These are phyloP conservation scores for Fusarium chaquense DNA, from an alignment of 2,329 filamentous ascomycete genomes.

Conservation along the genomic window DNA sequence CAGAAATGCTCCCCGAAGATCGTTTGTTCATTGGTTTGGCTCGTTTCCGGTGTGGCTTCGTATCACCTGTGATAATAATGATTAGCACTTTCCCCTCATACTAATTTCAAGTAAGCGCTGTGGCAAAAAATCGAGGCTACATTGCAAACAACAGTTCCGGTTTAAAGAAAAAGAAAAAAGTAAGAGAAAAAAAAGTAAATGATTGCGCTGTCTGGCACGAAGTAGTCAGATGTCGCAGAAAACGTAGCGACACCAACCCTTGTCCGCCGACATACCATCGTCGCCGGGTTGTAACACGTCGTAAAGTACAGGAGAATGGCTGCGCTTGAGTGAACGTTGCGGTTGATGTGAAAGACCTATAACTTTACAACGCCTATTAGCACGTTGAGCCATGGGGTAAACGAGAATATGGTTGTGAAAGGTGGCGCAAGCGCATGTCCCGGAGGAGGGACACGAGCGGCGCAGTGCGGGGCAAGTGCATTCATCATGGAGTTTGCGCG, in stretches of 20 bases:
- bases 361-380: constrained; percentile 42
- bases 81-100: constrained; percentile 36
- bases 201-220: constrained; percentile 32
- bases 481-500: constrained; percentile 31
- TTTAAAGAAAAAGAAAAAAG: neutral
- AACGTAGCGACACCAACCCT: constrained; percentile 53
- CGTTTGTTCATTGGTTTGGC: constrained; percentile 73
- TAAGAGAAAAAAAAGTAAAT: constrained; percentile 18
- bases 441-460: constrained; percentile 11
- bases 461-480: constrained; percentile 33
- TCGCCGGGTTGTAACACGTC: constrained; percentile 67
- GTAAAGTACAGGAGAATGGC: constrained; percentile 78
- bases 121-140: constrained; percentile 48
- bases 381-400: constrained; percentile 29
- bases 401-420: constrained; percentile 4
- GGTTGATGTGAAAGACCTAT: constrained; percentile 64
- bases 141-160: constrained; percentile 47
- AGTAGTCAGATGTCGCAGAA: constrained; percentile 44
- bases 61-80: constrained; percentile 58
- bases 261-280: constrained; percentile 74
- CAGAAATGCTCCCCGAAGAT: constrained; percentile 63
- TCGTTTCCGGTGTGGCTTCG: constrained; percentile 65
- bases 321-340: constrained; percentile 81
- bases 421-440: constrained; percentile 13
- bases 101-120: neutral